Evolutionary conservation across 75 land plant genomes (phyloP), one percentile per base, ranked within the genome.

Genomic region (Sequoiadendron giganteum): DNA sequence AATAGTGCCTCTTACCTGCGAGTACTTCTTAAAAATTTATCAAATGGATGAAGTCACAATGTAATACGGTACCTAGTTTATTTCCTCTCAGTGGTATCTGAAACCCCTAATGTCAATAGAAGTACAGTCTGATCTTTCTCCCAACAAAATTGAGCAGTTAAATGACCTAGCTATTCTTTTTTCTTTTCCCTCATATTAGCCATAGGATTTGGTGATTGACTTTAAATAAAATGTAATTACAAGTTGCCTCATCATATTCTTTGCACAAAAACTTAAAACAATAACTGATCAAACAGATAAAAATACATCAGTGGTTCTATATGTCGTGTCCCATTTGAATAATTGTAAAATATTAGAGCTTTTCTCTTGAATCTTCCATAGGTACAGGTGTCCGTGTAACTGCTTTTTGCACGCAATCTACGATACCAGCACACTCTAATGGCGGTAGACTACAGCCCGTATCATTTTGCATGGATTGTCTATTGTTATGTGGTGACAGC

Each of bases 401-500:
- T 45, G 89, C 92, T 52, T 90, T 92, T 48, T 39, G 88, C n/a
- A 90, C 49, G 77, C 92, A 94, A 83, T 94, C 95, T 21, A 91
- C 84, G 48, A 95, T 90, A 43, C 95, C 95, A 61, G 90, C 93
- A 86, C 94, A 94, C 30, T 94, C 95, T 56, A 92, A 90, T 48
- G 86, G 87, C 65, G 93, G 87, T 68, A 93, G 13, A 5, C 55
- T 45, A 76, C 90, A 87, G 16, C 25, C 91, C 14, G 85, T 32
- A 49, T 91, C 93, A 34, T 90, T 93, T 58, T 90, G 93, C 5
- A n/a, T 77, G 13, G 36, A 18, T 40, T 85, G 87, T 21, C 77
- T 56, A 70, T 86, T 86, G 5, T 91, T 88, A 87, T 98, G 99
- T 84, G 99, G 99, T 19, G 99, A 98, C 13, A 90, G 92, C 61